Base-by-base conservation (phyloP, 345 rosid species). In the Abelmoschus esculentus region DNA sequence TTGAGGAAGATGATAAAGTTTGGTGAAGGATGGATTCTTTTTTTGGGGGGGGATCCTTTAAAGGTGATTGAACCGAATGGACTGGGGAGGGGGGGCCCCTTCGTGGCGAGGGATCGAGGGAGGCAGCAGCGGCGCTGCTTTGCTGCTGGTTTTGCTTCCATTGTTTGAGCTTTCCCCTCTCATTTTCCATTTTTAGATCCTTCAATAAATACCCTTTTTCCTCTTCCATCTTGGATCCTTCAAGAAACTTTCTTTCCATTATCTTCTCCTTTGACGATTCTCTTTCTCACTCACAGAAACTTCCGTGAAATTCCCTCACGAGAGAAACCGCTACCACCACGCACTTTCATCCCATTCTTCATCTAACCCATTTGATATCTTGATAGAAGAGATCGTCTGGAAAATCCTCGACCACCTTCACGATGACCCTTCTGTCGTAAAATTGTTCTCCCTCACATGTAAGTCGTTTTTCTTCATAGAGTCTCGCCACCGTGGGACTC, bases 361-460 rank as follows among this genome's bases (percentile, higher is more conserved):
- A 38, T 7, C 62, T n/a, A 78, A 76, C 64, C 81, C 76, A 22
- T 79, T 80, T 72, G 81, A 79, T 64, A n/a, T 76, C 36, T 77
- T 83, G 34, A 74, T 80, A 2, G 86, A 80, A 22, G 86, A 83
- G 68, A 55, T 81, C 5, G 72, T 81, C 3, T 79, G 72, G 72
- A 7, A 62, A 42, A 81, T 83, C 75, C 76, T 83, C 0, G 84
- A 81, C 81, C 61, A 74, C 66, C 71, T 83, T 66, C 12, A 77
- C 49, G 49, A 65, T 6, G 77, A 72, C 55, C 76, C 83, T 31
- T 76, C 62, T 56, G 78, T 81, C 70, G 77, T 38, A 72, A 83
- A 83, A 74, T 77, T 83, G 49, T 83, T 83, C 81, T 83, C 86
- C 17, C 78, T 76, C 7, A 44, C 81, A 7, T 79, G 84, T 69